Evolutionary conservation across 495 filamentous ascomycete species (phyloP).

Genomic region (Annulohypoxylon maeteangense): DNA sequence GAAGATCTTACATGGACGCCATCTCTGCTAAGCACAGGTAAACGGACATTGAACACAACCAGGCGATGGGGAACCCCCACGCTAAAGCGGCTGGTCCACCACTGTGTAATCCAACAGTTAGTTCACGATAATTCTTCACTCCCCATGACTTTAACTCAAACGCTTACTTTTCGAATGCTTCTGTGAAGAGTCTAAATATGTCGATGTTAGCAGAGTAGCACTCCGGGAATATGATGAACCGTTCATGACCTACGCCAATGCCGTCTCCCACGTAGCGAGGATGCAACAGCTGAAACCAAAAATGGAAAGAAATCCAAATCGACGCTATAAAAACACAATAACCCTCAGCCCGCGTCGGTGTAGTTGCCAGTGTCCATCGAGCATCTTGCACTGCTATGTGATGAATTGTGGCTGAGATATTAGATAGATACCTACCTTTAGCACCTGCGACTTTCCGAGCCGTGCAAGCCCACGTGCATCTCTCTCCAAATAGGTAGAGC

Average conservation of each 20-base stretch:
- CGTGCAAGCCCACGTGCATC: conserved; percentile 2
- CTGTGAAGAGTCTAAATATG: neutral
- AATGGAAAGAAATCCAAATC: conserved; percentile 5
- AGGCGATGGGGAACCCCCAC: neutral
- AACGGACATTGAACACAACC: neutral
- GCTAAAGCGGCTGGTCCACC: neutral
- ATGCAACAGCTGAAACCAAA: conserved; percentile 4
- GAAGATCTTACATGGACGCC: neutral
- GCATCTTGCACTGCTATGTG: neutral
- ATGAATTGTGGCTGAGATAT: neutral
- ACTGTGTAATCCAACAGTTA: neutral
- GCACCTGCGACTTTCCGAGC: neutral
- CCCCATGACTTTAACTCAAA: neutral
- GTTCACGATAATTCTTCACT: neutral
- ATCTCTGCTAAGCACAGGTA: neutral
- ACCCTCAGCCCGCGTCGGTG: neutral
- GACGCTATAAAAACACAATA: neutral
- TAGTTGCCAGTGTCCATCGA: neutral
- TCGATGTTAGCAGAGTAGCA: neutral
- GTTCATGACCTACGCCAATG: neutral
- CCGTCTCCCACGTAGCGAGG: neutral
- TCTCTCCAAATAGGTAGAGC: conserved; percentile 3
- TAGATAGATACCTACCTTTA: neutral
- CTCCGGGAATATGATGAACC: neutral
- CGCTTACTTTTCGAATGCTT: conserved; percentile 3